A percentile compares a stretch with the other conserved stretches of the same genome.
Evolutionary conservation across 306 rosid species (phyloP).

Genomic region (Citrullus amarus): DNA sequence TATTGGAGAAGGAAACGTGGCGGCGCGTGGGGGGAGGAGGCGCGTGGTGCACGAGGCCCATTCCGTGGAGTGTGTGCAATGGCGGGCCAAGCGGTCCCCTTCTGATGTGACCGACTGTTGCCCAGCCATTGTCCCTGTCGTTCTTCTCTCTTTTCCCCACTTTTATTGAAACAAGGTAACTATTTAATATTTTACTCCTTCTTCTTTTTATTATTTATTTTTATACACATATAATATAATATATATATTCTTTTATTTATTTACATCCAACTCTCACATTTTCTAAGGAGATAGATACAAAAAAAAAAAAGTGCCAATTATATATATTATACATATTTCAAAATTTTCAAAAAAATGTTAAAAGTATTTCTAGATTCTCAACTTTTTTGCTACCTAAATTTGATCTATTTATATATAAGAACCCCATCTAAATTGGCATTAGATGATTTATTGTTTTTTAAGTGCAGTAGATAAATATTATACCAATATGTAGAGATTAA

Average conservation of each 20-base stretch:
- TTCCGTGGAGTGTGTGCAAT: background rate
- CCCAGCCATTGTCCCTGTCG: conserved; percentile 17
- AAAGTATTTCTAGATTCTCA: background rate
- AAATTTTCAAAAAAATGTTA: background rate
- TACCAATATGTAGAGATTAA: background rate
- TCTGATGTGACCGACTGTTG: conserved; percentile 48
- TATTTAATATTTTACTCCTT: background rate
- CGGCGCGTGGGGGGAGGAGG: background rate
- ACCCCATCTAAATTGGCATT: too few species aligned
- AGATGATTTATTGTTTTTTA: too few species aligned
- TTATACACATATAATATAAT: background rate
- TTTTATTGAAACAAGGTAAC: background rate
- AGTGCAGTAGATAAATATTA: background rate
- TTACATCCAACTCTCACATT: background rate
- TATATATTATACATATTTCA: background rate
- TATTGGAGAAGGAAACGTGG: background rate
- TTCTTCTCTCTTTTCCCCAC: background rate
- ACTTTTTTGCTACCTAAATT: background rate
- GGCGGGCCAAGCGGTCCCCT: conserved; percentile 26
- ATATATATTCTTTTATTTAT: background rate
- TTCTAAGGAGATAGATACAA: background rate
- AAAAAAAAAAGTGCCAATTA: background rate
- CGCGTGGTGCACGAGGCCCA: background rate
- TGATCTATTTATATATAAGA: too few species aligned
- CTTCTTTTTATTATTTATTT: background rate